These are phyloP conservation scores for Dioszegia hungarica DNA, from an alignment of 768 basidiomycete species.

Conservation along the genomic window DNA sequence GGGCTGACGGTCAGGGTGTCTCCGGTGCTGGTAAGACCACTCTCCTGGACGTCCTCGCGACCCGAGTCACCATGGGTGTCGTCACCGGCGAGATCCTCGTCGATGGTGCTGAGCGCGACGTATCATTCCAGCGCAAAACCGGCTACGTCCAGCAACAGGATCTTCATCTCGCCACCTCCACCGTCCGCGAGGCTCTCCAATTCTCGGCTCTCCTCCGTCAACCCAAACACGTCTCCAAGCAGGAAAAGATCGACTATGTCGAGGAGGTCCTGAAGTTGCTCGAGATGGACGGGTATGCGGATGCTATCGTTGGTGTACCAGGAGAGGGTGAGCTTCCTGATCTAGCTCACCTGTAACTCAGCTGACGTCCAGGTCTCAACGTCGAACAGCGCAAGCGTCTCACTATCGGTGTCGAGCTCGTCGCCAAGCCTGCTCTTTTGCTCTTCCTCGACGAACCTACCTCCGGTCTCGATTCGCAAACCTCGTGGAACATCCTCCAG, in stretches of 20 bases:
- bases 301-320: slow-evolving; percentile 48
- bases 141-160: slow-evolving; percentile 53
- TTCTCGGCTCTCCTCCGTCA: slow-evolving; percentile 52
- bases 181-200: slow-evolving; percentile 52
- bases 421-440: slow-evolving; percentile 50
- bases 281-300: slow-evolving; percentile 48
- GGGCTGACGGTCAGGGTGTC: slow-evolving; percentile 49
- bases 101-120: slow-evolving; percentile 50
- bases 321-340: slow-evolving; percentile 41
- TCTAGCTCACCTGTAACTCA: neutral
- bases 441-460: slow-evolving; percentile 55
- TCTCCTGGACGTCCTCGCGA: slow-evolving; percentile 46
- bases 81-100: slow-evolving; percentile 53
- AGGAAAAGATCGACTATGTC: slow-evolving; percentile 51
- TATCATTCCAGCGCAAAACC: slow-evolving; percentile 52
- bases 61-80: slow-evolving; percentile 51
- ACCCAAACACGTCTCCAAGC: slow-evolving; percentile 43
- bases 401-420: slow-evolving; percentile 51
- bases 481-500: slow-evolving; percentile 73
- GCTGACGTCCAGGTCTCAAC: slow-evolving; percentile 39
- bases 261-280: slow-evolving; percentile 52
- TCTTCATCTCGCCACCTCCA: slow-evolving; percentile 49
- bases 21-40: slow-evolving; percentile 53
- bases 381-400: slow-evolving; percentile 35
- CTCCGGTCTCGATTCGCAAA: slow-evolving; percentile 65